phyloP scores from a whole-genome alignment of 2,329 filamentous ascomycete genomes.

The Dothistroma pini region DNA sequence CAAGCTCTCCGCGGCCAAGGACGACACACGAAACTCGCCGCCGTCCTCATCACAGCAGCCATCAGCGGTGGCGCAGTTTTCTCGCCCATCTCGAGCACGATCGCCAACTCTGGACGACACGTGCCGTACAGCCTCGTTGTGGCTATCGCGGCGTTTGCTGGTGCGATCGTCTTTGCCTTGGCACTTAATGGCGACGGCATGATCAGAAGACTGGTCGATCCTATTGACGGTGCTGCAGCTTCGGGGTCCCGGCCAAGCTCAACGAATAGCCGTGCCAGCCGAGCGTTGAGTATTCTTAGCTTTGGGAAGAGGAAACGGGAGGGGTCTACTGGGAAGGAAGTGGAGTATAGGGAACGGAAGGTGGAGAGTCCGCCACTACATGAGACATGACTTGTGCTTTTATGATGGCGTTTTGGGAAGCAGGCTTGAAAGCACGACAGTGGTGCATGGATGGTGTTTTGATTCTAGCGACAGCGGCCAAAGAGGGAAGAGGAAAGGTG shows the following conservation, averaged over 20 bases:
- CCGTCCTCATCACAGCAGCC: conserved; percentile 51
- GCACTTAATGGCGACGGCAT: conserved; percentile 50
- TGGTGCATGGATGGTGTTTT: neutral
- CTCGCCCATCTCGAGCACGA: conserved; percentile 52
- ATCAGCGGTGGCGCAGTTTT: conserved; percentile 54
- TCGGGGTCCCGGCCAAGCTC: conserved; percentile 21
- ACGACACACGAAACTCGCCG: conserved; percentile 55
- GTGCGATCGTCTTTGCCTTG: conserved; percentile 52
- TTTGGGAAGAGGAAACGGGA: conserved; percentile 25
- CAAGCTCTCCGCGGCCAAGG: conserved; percentile 57
- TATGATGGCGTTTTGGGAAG: neutral
- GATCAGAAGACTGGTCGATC: conserved; percentile 48
- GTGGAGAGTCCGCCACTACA: conserved; percentile 6
- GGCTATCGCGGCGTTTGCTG: conserved; percentile 50
- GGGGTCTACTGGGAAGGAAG: conserved; percentile 15
- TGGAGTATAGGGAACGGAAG: conserved; percentile 28
- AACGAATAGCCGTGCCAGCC: conserved; percentile 29
- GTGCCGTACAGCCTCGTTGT: conserved; percentile 52
- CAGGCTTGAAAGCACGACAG: neutral
- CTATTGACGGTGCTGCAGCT: conserved; percentile 26
- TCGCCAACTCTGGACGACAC: conserved; percentile 40
- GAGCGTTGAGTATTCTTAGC: conserved; percentile 33
- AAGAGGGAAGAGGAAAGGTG: too few relatives aligned
- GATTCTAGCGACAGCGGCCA: neutral
- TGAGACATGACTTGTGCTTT: neutral